Base-by-base conservation (phyloP, 1,284 basidiomycete species). In the Malassezia psittaci region DNA sequence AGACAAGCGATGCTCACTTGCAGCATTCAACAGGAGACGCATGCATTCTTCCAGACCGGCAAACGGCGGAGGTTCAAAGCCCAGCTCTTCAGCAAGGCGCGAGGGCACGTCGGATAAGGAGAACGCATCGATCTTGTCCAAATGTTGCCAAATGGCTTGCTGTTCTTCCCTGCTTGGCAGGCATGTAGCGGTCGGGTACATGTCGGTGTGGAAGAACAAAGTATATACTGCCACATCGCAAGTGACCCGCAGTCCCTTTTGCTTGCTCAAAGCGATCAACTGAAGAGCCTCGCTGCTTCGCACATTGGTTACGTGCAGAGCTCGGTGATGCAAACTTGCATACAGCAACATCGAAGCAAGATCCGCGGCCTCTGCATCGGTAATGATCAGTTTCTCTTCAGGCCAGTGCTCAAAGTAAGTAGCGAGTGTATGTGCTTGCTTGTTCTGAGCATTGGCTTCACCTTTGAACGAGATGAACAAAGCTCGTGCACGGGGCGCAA, bases 181-280 rank as follows among this genome's bases (percentile, higher is more conserved):
- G 66, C 82, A 82, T 33, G 77, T 78, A 6, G 84, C 80, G 43
- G 63, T 59, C 1, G 69, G 70, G 61, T 64, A 72, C 64, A 87
- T 81, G 61, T 86, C 85, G 52, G 79, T 81, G 21, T 82, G 83
- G 78, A 90, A 91, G 83, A 96, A 96, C 58, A 99, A 79, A 10
- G 88, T 83, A 76, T 90, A 96, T 36, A 96, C 81, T 9, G 90
- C 84, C 35, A 96, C 89, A 68, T 99, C 94, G 75, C 93, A 96
- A 2, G 91, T 96, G 56, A 96, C 93, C 70, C 88, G 86, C 65
- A 98, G 81, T 29, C 86, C 81, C 79, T 93, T 94, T 52, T 86
- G 85, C 78, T 98, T 99, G 80, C 88, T 90, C 48, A 99, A 80
- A 6, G 86, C 85, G 73, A 99, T 96, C 57, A 99, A 78, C 38